phyloP scores from a whole-genome alignment of 176 grass and related monocot genomes.

The Eleusine indica region DNA sequence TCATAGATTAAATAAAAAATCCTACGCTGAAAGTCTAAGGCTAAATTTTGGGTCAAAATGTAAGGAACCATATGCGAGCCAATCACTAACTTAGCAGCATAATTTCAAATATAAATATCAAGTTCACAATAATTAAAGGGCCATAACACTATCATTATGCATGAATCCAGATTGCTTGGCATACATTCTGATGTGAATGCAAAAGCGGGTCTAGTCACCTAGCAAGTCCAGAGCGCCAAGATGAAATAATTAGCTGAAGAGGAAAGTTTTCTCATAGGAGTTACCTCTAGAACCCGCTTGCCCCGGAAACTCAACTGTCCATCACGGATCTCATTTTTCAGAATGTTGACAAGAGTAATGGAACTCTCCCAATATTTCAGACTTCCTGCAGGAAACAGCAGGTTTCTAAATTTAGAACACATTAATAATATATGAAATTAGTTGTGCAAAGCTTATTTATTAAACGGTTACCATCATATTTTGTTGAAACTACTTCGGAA shows the following conservation, averaged over 20 bases:
- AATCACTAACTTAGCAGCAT: neutral
- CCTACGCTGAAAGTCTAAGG: neutral
- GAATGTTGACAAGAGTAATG: conserved; percentile 67
- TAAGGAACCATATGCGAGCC: conserved; percentile 7
- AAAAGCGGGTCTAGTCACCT: conserved; percentile 16
- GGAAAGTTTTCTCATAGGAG: conserved; percentile 12
- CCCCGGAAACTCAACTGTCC: conserved; percentile 90
- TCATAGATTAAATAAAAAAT: neutral
- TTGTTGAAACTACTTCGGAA: conserved; percentile 59
- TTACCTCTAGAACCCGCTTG: conserved; percentile 91
- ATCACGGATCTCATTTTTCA: conserved; percentile 91
- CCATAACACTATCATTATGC: conserved; percentile 6
- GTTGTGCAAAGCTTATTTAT: conserved; percentile 7
- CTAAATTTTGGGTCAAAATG: neutral
- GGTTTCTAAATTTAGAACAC: conserved; percentile 12
- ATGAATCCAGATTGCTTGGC: neutral
- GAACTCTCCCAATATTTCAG: conserved; percentile 88
- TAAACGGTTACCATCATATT: conserved; percentile 62
- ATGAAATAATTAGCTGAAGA: conserved; percentile 32
- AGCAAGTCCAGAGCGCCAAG: conserved; percentile 6
- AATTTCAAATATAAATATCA: conserved; percentile 7
- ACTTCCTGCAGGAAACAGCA: conserved; percentile 51
- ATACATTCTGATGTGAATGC: conserved; percentile 27
- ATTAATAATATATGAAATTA: conserved; percentile 20
- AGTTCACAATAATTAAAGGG: neutral